A percentile compares a stretch with the other conserved stretches of the same genome.
Evolutionary conservation across 1,139 yeast genomes (phyloP).

Genomic region (Saccharomyces hybrid): DNA sequence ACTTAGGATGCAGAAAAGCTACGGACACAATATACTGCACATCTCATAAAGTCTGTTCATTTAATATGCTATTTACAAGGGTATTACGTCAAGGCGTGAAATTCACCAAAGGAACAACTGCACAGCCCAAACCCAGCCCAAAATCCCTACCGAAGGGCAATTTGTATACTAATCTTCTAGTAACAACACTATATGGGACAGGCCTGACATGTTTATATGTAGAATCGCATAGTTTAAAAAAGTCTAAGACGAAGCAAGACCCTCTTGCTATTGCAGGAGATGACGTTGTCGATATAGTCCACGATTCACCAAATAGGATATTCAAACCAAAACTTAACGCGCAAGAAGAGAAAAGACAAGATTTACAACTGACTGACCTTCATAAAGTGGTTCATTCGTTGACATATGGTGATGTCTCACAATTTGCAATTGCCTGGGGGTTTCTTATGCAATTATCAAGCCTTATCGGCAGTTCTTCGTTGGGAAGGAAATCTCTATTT

Average conservation of each 20-base stretch:
- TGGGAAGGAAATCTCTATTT: neutral
- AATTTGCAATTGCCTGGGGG: constrained; percentile 18
- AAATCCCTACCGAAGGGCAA: neutral
- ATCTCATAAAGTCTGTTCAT: neutral
- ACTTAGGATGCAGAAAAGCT: neutral
- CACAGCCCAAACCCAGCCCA: neutral
- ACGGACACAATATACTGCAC: neutral
- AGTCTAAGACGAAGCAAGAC: constrained; percentile 5
- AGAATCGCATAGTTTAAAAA: neutral
- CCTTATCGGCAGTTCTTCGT: constrained; percentile 3
- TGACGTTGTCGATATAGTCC: constrained; percentile 8
- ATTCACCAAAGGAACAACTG: neutral
- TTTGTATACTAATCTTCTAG: neutral
- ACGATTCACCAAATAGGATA: constrained; percentile 13
- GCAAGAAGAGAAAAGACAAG: constrained; percentile 8
- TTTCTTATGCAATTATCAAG: constrained; percentile 17
- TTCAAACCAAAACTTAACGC: constrained; percentile 8
- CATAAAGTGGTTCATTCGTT: constrained; percentile 10
- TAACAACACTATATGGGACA: neutral
- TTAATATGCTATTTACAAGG: neutral
- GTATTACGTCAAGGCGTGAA: neutral
- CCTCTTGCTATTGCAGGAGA: neutral
- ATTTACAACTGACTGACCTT: constrained; percentile 4
- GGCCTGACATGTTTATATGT: constrained; percentile 4
- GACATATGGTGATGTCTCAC: constrained; percentile 17